Percentiles rank a stretch among this genome's conserved stretches.
Conservation (phyloP, 148 eudicot species). For the Camellia lanceoleosa region DNA sequence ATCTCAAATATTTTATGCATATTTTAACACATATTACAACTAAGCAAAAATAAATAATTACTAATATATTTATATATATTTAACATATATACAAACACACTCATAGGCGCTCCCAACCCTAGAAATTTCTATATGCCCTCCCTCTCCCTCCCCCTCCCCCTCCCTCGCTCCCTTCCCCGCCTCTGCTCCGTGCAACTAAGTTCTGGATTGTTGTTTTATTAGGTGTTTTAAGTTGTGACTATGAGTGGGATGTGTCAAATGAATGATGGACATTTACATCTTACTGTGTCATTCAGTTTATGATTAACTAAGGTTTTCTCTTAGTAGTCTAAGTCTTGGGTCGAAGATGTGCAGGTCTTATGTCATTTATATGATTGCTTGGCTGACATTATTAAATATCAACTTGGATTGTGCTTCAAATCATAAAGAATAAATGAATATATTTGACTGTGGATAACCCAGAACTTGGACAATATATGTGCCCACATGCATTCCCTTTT, state of each 20-base stretch:
- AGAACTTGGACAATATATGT: neutral
- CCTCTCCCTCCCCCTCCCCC: too few relatives aligned
- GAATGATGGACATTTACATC: neutral
- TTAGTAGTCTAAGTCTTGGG: neutral
- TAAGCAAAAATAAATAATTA: too few relatives aligned
- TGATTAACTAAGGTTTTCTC: neutral
- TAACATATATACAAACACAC: too few relatives aligned
- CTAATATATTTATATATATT: too few relatives aligned
- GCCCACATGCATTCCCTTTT: neutral
- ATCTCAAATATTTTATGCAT: too few relatives aligned
- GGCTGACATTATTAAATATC: neutral
- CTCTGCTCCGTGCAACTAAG: too few relatives aligned
- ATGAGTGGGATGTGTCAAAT: neutral
- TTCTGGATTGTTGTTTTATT: neutral
- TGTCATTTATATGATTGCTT: neutral
- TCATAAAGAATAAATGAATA: neutral
- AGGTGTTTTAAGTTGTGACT: neutral
- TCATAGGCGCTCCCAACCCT: too few relatives aligned
- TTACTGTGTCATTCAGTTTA: neutral
- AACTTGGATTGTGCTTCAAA: neutral
- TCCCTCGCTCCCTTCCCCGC: too few relatives aligned
- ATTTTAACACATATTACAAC: too few relatives aligned
- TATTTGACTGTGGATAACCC: neutral
- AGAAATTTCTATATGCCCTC: too few relatives aligned
- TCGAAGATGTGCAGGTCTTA: neutral